Base-by-base conservation (phyloP, 2,329 filamentous ascomycete genomes). In the Penicillium sp. region DNA sequence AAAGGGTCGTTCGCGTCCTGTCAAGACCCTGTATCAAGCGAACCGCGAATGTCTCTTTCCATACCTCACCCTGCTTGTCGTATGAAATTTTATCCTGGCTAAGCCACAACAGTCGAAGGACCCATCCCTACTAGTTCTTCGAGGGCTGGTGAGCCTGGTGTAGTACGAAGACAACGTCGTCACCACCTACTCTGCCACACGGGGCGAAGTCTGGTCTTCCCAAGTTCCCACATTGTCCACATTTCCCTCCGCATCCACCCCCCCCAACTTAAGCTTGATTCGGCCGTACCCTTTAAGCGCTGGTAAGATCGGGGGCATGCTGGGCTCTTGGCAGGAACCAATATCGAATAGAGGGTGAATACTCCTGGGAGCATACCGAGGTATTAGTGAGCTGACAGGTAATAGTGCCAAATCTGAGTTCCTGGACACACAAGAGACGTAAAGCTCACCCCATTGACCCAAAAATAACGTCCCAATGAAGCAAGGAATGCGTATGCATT, bases 301-400 rank as follows among this genome's bases (percentile, higher is more conserved):
- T 48, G 47, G 45, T 39, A 54, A 52, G 11, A 22, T 25, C 17
- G 38, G 14, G n/a, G 38, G 2, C 6, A 5, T 4, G 22, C 48
- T 58, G 56, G 53, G 28, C 35, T 59, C 37, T 39, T 47, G 56
- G 55, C 55, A 41, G 38, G 39, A 39, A 35, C 38, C 53, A 51
- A 58, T 55, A 52, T 17, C 45, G 31, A 61, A 61, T 61, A 58
- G 39, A 41, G 53, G 10, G 42, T 56, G 57, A 53, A 47, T 14
- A 17, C 20, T 25, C 34, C 2, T 14, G 1, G 17, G 22, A 37
- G 34, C n/a, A 11, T 22, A 17, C n/a, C 47, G 47, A 34, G 17
- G 20, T 4, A 17, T n/a, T 49, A 17, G 8, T 10, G 31, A 31
- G 8, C n/a, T 35, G 34, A 20, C 6, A 15, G 12, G 7, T 10